These are phyloP conservation scores for Cercospora beticola DNA, from an alignment of 2,329 filamentous ascomycete genomes.

Conservation along the genomic window DNA sequence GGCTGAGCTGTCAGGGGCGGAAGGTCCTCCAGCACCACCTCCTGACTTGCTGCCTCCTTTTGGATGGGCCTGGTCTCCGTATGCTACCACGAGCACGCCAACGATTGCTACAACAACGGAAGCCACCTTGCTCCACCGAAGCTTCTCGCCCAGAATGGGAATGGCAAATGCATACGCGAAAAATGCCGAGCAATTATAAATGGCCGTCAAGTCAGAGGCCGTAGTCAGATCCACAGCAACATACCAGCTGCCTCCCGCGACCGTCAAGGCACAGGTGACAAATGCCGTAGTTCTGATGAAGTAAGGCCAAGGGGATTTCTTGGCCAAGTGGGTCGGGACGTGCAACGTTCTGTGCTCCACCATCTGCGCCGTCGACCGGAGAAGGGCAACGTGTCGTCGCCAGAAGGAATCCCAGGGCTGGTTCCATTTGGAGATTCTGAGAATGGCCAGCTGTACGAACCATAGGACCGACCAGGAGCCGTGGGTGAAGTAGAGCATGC, in stretches of 20 bases:
- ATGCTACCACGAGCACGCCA: conserved; percentile 92
- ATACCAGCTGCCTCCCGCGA: conserved; percentile 94
- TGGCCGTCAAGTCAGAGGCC: conserved; percentile 89
- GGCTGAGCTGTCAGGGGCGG: conserved; percentile 50
- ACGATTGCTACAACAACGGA: conserved; percentile 83
- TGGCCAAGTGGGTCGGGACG: conserved; percentile 51
- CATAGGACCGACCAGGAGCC: conserved; percentile 89
- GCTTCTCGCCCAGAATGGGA: conserved; percentile 78
- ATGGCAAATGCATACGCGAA: conserved; percentile 98
- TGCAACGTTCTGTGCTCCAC: conserved; percentile 76
- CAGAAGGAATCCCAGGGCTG: conserved; percentile 84
- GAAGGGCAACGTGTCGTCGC: conserved; percentile 65
- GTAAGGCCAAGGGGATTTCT: conserved; percentile 64
- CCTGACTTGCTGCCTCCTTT: conserved; percentile 58
- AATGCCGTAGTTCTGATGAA: conserved; percentile 76
- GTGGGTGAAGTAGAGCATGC: conserved; percentile 97
- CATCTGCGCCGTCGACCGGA: conserved; percentile 75
- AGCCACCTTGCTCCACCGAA: conserved; percentile 79
- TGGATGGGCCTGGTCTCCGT: conserved; percentile 65
- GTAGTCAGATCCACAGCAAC: conserved; percentile 91
- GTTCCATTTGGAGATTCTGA: conserved; percentile 75
- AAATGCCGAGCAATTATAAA: conserved; percentile 99
- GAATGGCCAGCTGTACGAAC: conserved; percentile 76
- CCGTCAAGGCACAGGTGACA: conserved; percentile 80
- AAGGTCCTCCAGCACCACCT: conserved; percentile 51